Evolutionary conservation across 2,329 filamentous ascomycete species (phyloP).

Genomic region (Fusarium sp.): DNA sequence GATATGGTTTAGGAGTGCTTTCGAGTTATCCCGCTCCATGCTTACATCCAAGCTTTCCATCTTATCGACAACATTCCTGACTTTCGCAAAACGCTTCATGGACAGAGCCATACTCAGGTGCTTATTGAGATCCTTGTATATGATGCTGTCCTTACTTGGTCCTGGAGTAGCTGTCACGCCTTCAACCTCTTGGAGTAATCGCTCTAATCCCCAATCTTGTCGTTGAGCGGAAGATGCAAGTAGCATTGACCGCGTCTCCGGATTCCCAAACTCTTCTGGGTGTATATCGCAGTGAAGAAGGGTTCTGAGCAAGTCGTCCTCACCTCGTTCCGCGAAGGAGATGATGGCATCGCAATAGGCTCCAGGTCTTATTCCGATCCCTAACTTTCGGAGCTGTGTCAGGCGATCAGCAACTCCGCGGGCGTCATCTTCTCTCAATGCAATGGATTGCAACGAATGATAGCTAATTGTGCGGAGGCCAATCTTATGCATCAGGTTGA

Average conservation of each 20-base stretch:
- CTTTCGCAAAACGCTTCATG: conserved; percentile 28
- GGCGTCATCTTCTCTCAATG: conserved; percentile 66
- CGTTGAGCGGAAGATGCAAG: conserved; percentile 43
- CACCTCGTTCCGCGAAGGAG: conserved; percentile 66
- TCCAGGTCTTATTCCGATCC: conserved; percentile 68
- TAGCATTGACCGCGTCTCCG: conserved; percentile 51
- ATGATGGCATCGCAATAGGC: conserved; percentile 72
- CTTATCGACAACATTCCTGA: conserved; percentile 42
- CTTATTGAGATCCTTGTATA: conserved; percentile 38
- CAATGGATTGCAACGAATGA: conserved; percentile 79
- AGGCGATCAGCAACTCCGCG: conserved; percentile 67
- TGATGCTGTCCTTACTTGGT: conserved; percentile 23
- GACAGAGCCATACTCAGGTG: conserved; percentile 20
- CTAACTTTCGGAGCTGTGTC: conserved; percentile 64
- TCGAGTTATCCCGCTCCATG: conserved; percentile 42
- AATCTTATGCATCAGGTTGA: conserved; percentile 74
- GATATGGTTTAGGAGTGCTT: conserved; percentile 35
- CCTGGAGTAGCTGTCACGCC: conserved; percentile 6
- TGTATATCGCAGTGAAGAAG: conserved; percentile 61
- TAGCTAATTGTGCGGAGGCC: conserved; percentile 78
- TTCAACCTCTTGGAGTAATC: conserved; percentile 55
- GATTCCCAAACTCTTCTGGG: conserved; percentile 63
- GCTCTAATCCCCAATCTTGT: conserved; percentile 51
- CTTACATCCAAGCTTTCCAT: conserved; percentile 45
- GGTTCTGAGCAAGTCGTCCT: conserved; percentile 57